A percentile compares a stretch with the other conserved stretches of the same genome.
phyloP scores from a whole-genome alignment of 805 yeast species.

The Nakazawaea ishiwadae region DNA sequence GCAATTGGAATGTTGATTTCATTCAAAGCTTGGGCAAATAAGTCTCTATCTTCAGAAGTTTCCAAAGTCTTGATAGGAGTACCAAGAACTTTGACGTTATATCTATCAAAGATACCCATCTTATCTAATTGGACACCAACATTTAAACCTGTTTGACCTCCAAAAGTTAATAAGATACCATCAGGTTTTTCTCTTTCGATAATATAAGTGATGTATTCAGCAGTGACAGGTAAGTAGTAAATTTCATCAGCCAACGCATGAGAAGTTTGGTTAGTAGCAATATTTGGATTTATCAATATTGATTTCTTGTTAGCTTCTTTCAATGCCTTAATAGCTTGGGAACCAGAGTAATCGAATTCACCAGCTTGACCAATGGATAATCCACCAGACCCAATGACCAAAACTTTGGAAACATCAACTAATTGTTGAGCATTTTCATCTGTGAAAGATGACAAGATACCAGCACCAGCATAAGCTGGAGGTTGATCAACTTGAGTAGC shows the following conservation, averaged over 20 bases:
- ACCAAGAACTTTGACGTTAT: constrained; percentile 91
- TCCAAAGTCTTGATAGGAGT: constrained; percentile 95
- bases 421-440: constrained; percentile 60
- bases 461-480: constrained; percentile 56
- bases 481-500: constrained; percentile 24
- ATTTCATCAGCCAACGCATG: constrained; percentile 94
- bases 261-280: constrained; percentile 95
- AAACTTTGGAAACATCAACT: constrained; percentile 82
- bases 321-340: constrained; percentile 95
- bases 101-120: constrained; percentile 89
- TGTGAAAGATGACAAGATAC: constrained; percentile 48
- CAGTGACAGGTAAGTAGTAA: constrained; percentile 92
- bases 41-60: constrained; percentile 96
- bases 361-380: constrained; percentile 98
- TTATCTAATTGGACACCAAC: constrained; percentile 94
- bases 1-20: constrained; percentile 97
- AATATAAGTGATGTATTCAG: constrained; percentile 92
- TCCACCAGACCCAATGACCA: constrained; percentile 96
- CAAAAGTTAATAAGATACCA: constrained; percentile 92
- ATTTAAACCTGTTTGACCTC: constrained; percentile 97
- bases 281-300: constrained; percentile 89
- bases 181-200: constrained; percentile 96
- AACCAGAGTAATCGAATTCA: constrained; percentile 95
- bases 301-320: constrained; percentile 85
- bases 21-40: constrained; percentile 91